Conservation (phyloP, 2,329 filamentous ascomycete genomes). For the Trichoderma simmonsii region DNA sequence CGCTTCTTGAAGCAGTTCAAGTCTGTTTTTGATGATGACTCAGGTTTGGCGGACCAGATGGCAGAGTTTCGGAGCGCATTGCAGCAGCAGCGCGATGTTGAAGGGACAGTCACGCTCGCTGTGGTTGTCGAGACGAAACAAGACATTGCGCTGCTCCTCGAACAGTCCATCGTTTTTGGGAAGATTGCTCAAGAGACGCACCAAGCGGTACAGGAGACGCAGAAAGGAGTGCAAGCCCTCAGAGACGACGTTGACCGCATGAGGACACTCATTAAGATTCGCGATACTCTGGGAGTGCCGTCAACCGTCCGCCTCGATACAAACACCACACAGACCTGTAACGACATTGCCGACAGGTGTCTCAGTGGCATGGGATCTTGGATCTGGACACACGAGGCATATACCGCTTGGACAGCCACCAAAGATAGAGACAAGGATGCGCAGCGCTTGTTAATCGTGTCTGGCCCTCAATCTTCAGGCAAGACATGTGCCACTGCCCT, state of each 20-base stretch:
- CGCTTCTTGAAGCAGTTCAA: neutral
- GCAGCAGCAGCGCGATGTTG: neutral
- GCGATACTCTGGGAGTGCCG: neutral
- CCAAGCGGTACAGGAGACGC: neutral
- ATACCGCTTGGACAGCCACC: neutral
- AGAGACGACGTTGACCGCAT: neutral
- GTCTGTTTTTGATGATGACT: neutral
- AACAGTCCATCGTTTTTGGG: neutral
- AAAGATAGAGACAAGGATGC: neutral
- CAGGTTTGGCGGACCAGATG: neutral
- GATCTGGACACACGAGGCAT: neutral
- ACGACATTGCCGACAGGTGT: neutral
- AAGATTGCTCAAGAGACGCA: neutral
- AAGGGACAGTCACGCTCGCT: neutral
- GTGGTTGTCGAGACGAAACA: neutral
- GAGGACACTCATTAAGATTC: neutral
- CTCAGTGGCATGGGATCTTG: neutral
- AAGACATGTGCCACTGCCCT: neutral
- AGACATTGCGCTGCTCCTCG: neutral
- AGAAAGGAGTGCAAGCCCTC: neutral
- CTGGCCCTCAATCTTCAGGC: neutral
- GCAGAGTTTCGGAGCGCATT: neutral
- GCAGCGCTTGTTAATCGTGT: neutral
- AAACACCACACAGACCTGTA: constrained; percentile 2
- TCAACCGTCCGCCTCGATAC: neutral